These are phyloP conservation scores for Prasinococcaceae sp. DNA, from an alignment of 139 green algal species.

Conservation along the genomic window DNA sequence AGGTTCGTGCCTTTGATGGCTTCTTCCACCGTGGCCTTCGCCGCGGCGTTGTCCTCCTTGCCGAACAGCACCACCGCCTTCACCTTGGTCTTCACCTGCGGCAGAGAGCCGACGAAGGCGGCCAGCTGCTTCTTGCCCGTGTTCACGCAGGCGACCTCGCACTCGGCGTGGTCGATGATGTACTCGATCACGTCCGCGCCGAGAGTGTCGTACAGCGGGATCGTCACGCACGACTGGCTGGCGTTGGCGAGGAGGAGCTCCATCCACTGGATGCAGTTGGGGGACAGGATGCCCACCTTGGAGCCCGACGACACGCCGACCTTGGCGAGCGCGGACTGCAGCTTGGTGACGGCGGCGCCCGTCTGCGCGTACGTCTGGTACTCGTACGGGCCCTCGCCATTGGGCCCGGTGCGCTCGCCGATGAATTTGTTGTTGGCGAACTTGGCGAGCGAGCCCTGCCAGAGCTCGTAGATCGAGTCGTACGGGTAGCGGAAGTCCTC, in stretches of 20 bases:
- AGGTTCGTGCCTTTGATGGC: too few relatives aligned
- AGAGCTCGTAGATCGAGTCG: too few relatives aligned
- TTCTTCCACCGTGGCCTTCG: too few relatives aligned
- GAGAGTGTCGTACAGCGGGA: slow-evolving; percentile 85
- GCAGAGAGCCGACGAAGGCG: too few relatives aligned
- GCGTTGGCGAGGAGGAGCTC: slow-evolving; percentile 71
- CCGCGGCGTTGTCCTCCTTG: too few relatives aligned
- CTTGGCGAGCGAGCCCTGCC: too few relatives aligned
- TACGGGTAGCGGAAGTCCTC: too few relatives aligned
- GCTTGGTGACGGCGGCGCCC: slow-evolving; percentile 8
- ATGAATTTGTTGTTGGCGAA: slow-evolving; percentile 35
- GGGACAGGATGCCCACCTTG: slow-evolving; percentile 50
- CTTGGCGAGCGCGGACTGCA: slow-evolving; percentile 27
- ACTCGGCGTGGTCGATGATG: slow-evolving; percentile 56
- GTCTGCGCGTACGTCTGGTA: slow-evolving; percentile 30
- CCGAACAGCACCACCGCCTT: too few relatives aligned
- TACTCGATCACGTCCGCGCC: slow-evolving; percentile 72
- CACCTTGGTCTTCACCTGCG: too few relatives aligned
- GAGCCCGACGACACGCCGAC: slow-evolving; percentile 46
- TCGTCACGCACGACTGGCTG: slow-evolving; percentile 50
- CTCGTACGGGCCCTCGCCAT: slow-evolving; percentile 8
- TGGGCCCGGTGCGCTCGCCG: slow-evolving; percentile 7
- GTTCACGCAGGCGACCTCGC: too few relatives aligned
- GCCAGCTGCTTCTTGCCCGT: too few relatives aligned
- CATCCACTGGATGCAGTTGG: slow-evolving; percentile 85